Base-by-base conservation (phyloP, 306 rosid genomes). In the Crataegus laevigata region DNA sequence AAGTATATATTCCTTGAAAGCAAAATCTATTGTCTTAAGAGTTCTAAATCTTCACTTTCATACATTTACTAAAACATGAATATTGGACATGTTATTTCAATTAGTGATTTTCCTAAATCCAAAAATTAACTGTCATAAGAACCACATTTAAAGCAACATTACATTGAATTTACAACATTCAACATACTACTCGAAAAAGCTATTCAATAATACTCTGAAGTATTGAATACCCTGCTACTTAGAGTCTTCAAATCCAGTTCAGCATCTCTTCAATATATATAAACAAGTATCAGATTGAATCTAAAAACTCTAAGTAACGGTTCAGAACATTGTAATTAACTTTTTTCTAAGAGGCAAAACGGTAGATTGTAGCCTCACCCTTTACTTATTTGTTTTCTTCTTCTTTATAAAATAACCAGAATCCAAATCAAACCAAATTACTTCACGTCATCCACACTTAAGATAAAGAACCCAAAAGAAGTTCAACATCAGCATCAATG, bases 261-360 rank as follows among this genome's bases (percentile, higher is more conserved):
- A 50, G 5, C 2, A 2, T 36, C 2, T 36, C 0, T 36, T 36
- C 6, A 36, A 36, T 36, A 7, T 9, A 36, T 36, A 36, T 36
- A 7, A 36, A 36, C 2, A 36, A 36, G 8, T 2, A 36, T 36
- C 6, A 7, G 0, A 36, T 36, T 1, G 6, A 9, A 36, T 36
- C 10, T 47, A 47, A 47, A 1, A 0, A 15, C 21, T 14, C 1
- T 4, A 47, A 15, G 8, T 47, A 36, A 36, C 0, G 2, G 0
- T 36, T 36, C 0, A 36, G 2, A 36, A 0, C 10, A 7, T 7
- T 36, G 8, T 34, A 34, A 4, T 29, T 29, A 3, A 29, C 4
- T 29, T 4, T 29, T 29, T 3, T 29, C 30, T 29, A 29, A 29
- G 38, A 34, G 6, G 38, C 8, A 2, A 34, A 34, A 6, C 38